Conservation (phyloP, 441 rosid genomes). For the Gossypium trilobum region DNA sequence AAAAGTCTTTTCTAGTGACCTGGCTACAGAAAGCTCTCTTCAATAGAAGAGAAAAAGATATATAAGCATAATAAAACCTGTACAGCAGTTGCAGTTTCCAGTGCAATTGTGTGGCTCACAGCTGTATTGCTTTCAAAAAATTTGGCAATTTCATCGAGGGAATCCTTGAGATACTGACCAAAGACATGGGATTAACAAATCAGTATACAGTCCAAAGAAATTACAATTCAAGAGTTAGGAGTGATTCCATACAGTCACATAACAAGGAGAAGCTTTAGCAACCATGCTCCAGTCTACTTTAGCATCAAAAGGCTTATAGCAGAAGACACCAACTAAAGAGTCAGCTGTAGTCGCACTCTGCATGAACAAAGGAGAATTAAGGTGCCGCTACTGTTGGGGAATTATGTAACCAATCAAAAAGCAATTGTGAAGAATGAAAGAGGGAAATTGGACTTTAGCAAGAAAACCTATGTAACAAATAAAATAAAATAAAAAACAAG, state of each 20-base stretch:
- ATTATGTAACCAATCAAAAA: constrained; percentile 4
- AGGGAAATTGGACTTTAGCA: constrained; percentile 41
- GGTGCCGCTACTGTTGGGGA: constrained; percentile 8
- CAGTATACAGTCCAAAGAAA: constrained; percentile 9
- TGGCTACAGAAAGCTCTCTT: neutral
- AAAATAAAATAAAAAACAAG: neutral
- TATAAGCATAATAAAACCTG: constrained; percentile 51
- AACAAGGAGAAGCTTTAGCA: constrained; percentile 96
- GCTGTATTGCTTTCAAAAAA: constrained; percentile 77
- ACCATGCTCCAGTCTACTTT: constrained; percentile 97
- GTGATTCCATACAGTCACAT: constrained; percentile 65
- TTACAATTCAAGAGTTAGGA: constrained; percentile 17
- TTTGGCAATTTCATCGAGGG: constrained; percentile 59
- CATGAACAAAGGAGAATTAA: constrained; percentile 26
- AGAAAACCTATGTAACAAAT: neutral
- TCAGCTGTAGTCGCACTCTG: constrained; percentile 81
- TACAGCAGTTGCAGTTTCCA: constrained; percentile 95
- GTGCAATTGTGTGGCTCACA: constrained; percentile 80
- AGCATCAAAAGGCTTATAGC: constrained; percentile 90
- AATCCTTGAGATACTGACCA: constrained; percentile 87
- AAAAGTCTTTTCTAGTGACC: neutral
- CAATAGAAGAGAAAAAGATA: constrained; percentile 8
- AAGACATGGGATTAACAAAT: constrained; percentile 28
- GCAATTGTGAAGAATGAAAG: neutral
- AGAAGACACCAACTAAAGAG: constrained; percentile 73